Base-by-base conservation (phyloP, 2,329 filamentous ascomycete genomes). In the Ceratocystis papillata region DNA sequence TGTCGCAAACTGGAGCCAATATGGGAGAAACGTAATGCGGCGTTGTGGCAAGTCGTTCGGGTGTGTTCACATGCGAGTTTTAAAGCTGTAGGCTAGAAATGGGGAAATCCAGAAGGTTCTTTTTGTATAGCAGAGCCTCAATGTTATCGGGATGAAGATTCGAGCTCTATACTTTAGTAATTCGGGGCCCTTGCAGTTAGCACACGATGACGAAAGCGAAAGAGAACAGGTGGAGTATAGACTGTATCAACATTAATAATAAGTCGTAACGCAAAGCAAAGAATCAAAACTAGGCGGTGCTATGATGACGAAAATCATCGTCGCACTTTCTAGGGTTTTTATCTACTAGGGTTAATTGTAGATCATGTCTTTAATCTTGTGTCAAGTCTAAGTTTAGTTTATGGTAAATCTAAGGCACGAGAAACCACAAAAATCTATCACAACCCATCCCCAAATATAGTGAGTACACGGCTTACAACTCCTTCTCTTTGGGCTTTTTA, bases 401-500 rank as follows among this genome's bases (percentile, higher is more conserved):
- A 22, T 50, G 8, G 17, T 57, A 57, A 57, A 57, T 57, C 28
- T 17, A n/a, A 37, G 30, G 20, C 55, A 7, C 15, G 1, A n/a
- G 33, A 30, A 6, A 28, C 55, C 12, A 20, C 6, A 10, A 5
- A 8, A 12, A n/a, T 59, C 55, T 37, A 48, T 48, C 44, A 41
- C 37, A 25, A 45, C n/a, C 30, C 30, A 15, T 22, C 17, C 20
- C 8, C 28, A 5, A n/a, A 10, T 50, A 20, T 22, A 2, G n/a
- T 3, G 3, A 45, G 5, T 45, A 28, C 12, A 28, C 3, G 53
- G 20, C 60, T 22, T 70, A 79, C 63, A 79, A 70, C 64, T 79
- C 77, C 71, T 81, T 79, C 65, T 77, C 75, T 69, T 78, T 81
- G n/a, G 76, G 76, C 66, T 75, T 75, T 69, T 79, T 72, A 63